These are phyloP conservation scores for Brasenia schreberi DNA, from an alignment of 164 flowering plant species.

Conservation along the genomic window DNA sequence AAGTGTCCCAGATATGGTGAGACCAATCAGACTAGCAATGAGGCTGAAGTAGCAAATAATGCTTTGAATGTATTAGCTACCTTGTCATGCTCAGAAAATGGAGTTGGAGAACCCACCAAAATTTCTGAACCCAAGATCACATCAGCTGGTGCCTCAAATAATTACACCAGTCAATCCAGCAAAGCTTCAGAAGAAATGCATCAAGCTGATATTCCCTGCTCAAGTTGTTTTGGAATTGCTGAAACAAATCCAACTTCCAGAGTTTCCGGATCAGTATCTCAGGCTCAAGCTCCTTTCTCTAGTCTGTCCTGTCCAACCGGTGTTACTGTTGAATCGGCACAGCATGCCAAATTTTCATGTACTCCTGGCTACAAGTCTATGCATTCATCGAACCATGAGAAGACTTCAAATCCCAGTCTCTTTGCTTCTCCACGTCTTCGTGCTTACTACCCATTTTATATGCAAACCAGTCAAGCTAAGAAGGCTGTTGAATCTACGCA, in stretches of 20 bases:
- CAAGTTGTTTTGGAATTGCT: neutral
- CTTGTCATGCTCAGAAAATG: neutral
- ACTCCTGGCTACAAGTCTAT: neutral
- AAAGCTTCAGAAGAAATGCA: neutral
- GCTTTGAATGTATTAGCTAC: neutral
- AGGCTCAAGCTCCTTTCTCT: conserved; percentile 18
- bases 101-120: neutral
- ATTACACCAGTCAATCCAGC: neutral
- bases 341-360: neutral
- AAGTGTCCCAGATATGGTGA: conserved; percentile 10
- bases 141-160: neutral
- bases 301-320: neutral
- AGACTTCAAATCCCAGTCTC: neutral
- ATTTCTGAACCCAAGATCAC: neutral
- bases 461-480: too few relatives aligned
- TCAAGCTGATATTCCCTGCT: neutral
- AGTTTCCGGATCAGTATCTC: conserved; percentile 17
- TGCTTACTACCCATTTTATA: too few relatives aligned
- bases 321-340: neutral
- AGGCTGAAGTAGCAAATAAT: neutral
- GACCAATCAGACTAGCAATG: conserved; percentile 14
- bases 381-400: neutral
- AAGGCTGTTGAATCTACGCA: too few relatives aligned
- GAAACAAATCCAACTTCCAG: neutral
- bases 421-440: neutral